Conservation (phyloP, 257 asterid genomes). For the Nyctanthes arbortristis region DNA sequence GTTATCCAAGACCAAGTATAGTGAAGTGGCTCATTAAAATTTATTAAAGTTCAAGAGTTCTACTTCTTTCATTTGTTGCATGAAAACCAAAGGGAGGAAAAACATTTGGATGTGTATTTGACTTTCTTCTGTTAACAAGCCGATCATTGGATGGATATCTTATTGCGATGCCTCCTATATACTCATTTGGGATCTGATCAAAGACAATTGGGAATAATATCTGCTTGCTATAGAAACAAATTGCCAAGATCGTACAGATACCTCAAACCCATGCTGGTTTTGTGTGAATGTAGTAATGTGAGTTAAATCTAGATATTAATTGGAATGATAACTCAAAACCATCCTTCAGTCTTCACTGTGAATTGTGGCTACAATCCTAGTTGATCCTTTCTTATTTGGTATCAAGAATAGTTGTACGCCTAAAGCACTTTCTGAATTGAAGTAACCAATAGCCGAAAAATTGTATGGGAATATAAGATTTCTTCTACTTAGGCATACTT, state of each 20-base stretch:
- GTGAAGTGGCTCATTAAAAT: background rate
- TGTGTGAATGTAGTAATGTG: background rate
- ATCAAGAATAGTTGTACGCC: background rate
- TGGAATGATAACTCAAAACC: background rate
- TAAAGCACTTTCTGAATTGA: background rate
- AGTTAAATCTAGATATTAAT: no score
- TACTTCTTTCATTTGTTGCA: background rate
- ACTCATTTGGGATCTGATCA: background rate
- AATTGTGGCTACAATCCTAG: background rate
- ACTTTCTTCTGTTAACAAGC: background rate
- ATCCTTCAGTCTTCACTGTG: background rate
- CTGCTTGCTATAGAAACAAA: background rate
- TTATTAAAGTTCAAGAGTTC: background rate
- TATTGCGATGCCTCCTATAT: background rate
- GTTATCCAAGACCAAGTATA: background rate
- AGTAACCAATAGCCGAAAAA: background rate
- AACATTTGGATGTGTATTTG: background rate
- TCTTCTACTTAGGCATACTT: background rate
- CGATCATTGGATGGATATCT: background rate
- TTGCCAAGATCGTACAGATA: background rate
- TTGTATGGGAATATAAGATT: background rate
- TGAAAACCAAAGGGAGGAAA: background rate
- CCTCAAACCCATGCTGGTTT: background rate
- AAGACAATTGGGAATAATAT: background rate
- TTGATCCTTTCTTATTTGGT: background rate